Evolutionary conservation across 768 basidiomycete genomes (phyloP), one percentile per base, ranked within the genome.

Genomic region (Russula griseocarnosa): DNA sequence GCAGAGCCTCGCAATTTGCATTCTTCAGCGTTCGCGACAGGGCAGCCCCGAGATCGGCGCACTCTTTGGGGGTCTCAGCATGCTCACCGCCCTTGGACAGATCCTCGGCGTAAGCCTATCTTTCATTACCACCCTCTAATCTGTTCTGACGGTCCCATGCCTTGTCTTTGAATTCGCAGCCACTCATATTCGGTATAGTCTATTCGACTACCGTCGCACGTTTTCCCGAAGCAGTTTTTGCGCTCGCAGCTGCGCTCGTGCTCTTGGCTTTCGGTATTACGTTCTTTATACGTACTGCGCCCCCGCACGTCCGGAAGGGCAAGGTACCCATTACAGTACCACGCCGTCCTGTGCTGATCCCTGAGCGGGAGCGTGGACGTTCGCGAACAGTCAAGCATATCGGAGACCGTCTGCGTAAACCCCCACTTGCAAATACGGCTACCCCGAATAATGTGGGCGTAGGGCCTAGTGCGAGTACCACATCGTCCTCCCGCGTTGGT

Each of bases 1-100:
- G 57, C 86, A 90, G 65, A 88, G 87, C n/a, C 77, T 92, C 10
- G 90, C 88, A 0, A 76, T 91, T 5, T 87, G 83, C 68, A 78
- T 88, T n/a, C 66, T 82, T n/a, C 77, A 79, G 63, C 69, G 65
- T 60, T 63, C 55, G 50, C 72, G 71, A 40, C 73, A 75, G 24
- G 77, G 79, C 7, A 71, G 69, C 32, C 71, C 75, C 44, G 73
- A 73, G 8, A 66, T 71, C 1, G 90, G 89, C 0, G 79, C 83
- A 24, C 70, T 92, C 42, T 89, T 92, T 60, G 88, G 88, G 16
- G 87, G 87, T 1, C 76, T 91, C 61, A 85, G 87, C 3, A 82
- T 88, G 18, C 71, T 91, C 49, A 82, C 84, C 58, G 86, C 89
- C 0, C 72, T 85, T 10, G 84, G 84, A 0, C 85, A 86, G 71